These are phyloP conservation scores for Arthroderma sp. DNA, from an alignment of 2,329 filamentous ascomycete genomes.

Conservation along the genomic window DNA sequence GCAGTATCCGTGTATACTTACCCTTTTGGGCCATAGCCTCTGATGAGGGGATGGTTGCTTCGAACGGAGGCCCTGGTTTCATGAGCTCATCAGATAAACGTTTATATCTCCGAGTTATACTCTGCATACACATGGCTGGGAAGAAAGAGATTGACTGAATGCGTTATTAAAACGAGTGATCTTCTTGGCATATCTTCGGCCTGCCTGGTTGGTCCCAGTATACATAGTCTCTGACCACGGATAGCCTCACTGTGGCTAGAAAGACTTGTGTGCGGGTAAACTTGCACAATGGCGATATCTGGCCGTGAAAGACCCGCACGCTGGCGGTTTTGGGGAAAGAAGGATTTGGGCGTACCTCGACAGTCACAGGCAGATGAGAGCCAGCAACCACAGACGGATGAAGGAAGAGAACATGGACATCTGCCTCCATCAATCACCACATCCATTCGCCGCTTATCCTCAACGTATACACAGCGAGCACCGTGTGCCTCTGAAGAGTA, in stretches of 20 bases:
- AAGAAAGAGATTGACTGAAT: neutral
- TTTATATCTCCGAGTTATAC: neutral
- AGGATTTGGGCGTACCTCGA: neutral
- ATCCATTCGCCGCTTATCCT: neutral
- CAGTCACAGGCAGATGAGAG: neutral
- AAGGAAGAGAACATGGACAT: neutral
- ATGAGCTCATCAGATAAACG: neutral
- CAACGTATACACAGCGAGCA: neutral
- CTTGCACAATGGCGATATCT: neutral
- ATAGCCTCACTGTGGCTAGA: too few relatives aligned
- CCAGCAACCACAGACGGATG: neutral
- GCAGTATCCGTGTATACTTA: conserved; percentile 1
- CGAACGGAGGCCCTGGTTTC: neutral
- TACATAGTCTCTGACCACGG: too few relatives aligned
- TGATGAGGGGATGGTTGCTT: neutral
- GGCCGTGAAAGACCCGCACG: neutral
- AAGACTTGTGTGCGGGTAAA: neutral
- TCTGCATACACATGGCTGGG: neutral
- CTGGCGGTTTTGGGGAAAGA: neutral
- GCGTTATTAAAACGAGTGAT: neutral
- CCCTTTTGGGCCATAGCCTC: neutral
- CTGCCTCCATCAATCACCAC: neutral
- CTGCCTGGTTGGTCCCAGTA: too few relatives aligned
- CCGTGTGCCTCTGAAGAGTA: neutral
- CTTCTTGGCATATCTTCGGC: neutral